Percentiles rank a stretch among this genome's conserved stretches.
These are phyloP conservation scores for Gnetum montanum DNA, from an alignment of 75 land plant genomes.

Conservation along the genomic window DNA sequence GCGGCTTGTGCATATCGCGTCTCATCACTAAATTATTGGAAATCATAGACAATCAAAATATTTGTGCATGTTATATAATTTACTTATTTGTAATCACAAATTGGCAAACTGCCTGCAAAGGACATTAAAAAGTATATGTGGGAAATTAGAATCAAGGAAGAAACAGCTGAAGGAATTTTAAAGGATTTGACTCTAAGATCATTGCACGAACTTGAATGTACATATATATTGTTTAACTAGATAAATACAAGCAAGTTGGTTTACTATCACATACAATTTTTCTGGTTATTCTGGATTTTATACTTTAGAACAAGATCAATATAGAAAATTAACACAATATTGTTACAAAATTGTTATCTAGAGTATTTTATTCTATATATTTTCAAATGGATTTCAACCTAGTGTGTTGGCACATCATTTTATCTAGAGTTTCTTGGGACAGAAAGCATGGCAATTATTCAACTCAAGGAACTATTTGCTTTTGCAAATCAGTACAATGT, in stretches of 20 bases:
- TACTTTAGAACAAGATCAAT: too few relatives aligned
- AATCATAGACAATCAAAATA: background rate
- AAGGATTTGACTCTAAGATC: slow-evolving; percentile 64
- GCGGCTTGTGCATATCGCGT: too few relatives aligned
- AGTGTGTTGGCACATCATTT: background rate
- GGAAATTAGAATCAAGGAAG: slow-evolving; percentile 41
- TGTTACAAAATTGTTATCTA: too few relatives aligned
- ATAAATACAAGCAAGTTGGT: too few relatives aligned
- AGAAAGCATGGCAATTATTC: slow-evolving; percentile 61
- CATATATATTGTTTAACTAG: too few relatives aligned
- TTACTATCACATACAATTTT: too few relatives aligned
- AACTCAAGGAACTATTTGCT: slow-evolving; percentile 71
- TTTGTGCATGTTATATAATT: too few relatives aligned
- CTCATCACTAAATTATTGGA: background rate
- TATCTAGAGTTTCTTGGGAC: slow-evolving; percentile 65
- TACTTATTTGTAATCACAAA: slow-evolving; percentile 38
- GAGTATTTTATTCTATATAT: too few relatives aligned
- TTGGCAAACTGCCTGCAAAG: slow-evolving; percentile 64
- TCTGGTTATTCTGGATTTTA: too few relatives aligned
- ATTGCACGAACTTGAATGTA: slow-evolving; percentile 75
- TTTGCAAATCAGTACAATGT: slow-evolving; percentile 81
- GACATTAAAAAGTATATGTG: slow-evolving; percentile 67
- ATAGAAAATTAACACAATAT: too few relatives aligned
- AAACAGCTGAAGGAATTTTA: slow-evolving; percentile 62
- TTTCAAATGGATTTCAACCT: too few relatives aligned